Conservation (phyloP, 306 rosid genomes). For the Prunus davidiana region DNA sequence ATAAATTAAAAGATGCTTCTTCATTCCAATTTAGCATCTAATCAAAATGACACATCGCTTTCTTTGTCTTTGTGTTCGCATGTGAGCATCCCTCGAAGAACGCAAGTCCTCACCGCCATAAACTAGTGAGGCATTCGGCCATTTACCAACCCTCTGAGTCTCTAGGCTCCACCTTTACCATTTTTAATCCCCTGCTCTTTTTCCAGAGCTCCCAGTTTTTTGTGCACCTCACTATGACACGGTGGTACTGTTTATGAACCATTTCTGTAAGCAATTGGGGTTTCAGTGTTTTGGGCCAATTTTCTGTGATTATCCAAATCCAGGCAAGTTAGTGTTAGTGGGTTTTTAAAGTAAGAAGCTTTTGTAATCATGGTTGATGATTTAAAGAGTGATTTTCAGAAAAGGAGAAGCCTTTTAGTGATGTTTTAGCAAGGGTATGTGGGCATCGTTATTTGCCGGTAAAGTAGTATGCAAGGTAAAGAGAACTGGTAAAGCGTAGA, state of each 20-base stretch:
- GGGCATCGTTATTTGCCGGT: constrained; percentile 32
- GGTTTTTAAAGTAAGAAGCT: constrained; percentile 42
- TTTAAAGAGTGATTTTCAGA: constrained; percentile 40
- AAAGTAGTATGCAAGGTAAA: constrained; percentile 17
- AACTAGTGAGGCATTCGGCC: constrained; percentile 38
- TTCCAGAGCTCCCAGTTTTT: constrained; percentile 32
- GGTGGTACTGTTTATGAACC: too few species aligned
- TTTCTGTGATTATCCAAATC: constrained; percentile 7
- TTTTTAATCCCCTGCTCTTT: constrained; percentile 6
- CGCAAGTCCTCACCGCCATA: constrained; percentile 46
- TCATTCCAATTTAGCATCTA: not conserved
- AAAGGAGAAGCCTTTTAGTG: constrained; percentile 19
- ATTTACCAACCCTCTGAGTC: constrained; percentile 24
- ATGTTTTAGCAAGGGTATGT: constrained; percentile 35
- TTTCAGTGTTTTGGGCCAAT: not conserved
- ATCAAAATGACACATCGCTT: constrained; percentile 33
- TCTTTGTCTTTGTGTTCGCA: constrained; percentile 57
- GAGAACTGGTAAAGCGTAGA: not conserved
- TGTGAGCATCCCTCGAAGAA: constrained; percentile 63
- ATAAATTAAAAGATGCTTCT: not conserved
- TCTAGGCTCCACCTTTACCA: not conserved
- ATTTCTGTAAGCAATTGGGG: not conserved
- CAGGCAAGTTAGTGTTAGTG: constrained; percentile 22
- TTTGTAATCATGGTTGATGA: constrained; percentile 41
- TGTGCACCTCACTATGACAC: not conserved